Percentiles rank a stretch among this genome's conserved stretches.
Conservation (phyloP, 768 basidiomycete species). For the Amanita polypyramis region DNA sequence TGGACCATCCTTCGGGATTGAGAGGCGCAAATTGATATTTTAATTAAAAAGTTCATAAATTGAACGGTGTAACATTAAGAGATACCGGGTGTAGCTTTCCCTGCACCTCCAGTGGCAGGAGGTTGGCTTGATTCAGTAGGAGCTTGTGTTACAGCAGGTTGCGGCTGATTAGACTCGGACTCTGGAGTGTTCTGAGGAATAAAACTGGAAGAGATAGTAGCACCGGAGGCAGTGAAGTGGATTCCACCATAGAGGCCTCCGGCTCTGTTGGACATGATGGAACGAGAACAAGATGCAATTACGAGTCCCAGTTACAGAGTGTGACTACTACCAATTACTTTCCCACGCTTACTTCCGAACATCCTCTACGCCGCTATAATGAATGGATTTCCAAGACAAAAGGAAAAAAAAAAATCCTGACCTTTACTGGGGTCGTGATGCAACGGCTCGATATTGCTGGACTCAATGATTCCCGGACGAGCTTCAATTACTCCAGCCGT, state of each 20-base stretch:
- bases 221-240: slow-evolving; percentile 59
- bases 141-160: slow-evolving; percentile 9
- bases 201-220: slow-evolving; percentile 38
- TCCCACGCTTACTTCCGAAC: slow-evolving; percentile 16
- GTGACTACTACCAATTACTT: slow-evolving; percentile 6
- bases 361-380: slow-evolving; percentile 21
- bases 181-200: slow-evolving; percentile 15
- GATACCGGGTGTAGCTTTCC: slow-evolving; percentile 50
- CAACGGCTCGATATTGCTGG: slow-evolving; percentile 41
- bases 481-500: slow-evolving; percentile 41
- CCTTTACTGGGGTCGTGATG: slow-evolving; percentile 33
- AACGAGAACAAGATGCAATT: slow-evolving; percentile 12
- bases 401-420: not conserved
- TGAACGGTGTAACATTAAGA: slow-evolving; percentile 37
- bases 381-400: not conserved
- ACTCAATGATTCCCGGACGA: slow-evolving; percentile 46
- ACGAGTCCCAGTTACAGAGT: slow-evolving; percentile 2
- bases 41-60: slow-evolving; percentile 48
- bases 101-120: slow-evolving; percentile 20
- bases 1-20: slow-evolving; percentile 66
- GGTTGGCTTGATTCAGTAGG: slow-evolving; percentile 17
- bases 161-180: not conserved
- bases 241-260: slow-evolving; percentile 84
- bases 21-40: slow-evolving; percentile 28
- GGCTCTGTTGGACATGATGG: slow-evolving; percentile 64